Percentiles rank a stretch among this genome's conserved stretches.
These are phyloP conservation scores for Jaltomata sinuosa DNA, from an alignment of 257 asterid species.

Conservation along the genomic window DNA sequence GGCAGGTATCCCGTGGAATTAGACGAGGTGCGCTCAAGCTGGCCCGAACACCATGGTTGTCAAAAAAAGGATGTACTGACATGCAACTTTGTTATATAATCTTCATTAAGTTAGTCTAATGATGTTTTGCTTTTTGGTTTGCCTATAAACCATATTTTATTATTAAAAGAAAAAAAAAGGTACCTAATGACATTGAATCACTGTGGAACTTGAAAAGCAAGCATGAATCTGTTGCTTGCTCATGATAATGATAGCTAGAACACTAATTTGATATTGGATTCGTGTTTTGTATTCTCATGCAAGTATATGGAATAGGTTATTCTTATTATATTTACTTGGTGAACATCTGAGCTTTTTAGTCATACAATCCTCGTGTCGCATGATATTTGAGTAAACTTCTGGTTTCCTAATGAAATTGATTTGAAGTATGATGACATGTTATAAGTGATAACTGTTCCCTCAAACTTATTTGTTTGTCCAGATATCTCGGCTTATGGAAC, in stretches of 20 bases:
- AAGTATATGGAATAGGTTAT: too few species aligned
- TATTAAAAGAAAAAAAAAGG: background rate
- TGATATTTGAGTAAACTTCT: background rate
- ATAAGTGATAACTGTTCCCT: background rate
- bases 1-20: too few species aligned
- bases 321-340: background rate
- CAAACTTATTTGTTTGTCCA: constrained; percentile 18
- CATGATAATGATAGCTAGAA: too few species aligned
- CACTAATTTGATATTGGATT: background rate
- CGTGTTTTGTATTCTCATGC: background rate
- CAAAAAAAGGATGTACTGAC: background rate
- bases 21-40: too few species aligned
- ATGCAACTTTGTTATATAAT: background rate
- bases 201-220: too few species aligned
- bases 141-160: background rate
- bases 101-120: background rate
- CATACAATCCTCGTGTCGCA: background rate
- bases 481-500: constrained; percentile 63
- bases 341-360: background rate
- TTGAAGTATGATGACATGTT: background rate
- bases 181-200: too few species aligned
- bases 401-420: background rate
- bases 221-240: too few species aligned
- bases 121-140: background rate
- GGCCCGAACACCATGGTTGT: too few species aligned